Evolutionary conservation across 495 filamentous ascomycete genomes (phyloP), one percentile per base, ranked within the genome.

Genomic region (Ramalina peruviana): DNA sequence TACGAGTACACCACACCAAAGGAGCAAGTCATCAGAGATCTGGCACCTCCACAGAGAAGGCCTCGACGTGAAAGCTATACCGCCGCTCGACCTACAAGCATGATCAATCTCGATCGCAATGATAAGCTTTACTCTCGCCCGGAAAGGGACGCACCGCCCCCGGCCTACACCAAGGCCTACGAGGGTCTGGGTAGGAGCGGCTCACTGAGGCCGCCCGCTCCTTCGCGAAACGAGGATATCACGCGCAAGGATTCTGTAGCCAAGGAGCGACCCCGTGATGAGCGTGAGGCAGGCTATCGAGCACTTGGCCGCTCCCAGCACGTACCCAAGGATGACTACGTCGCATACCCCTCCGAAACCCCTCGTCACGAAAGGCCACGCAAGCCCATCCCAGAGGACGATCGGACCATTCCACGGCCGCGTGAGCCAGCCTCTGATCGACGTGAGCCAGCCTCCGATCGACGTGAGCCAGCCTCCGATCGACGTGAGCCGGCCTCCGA

Each of bases 1-100:
- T 86, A 80, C 58, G 82, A 83, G 43, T 87, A 86, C 54, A 86
- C 82, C 4, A 48, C 20, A 10, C 45, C 45, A 16, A 81, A 76
- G 23, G 76, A 80, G 9, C 71, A 76, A 54, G 82, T 86, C 51
- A 67, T 84, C 44, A 81, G 79, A 33, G 72, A 83, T 38, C 78
- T 79, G 41, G 83, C 87, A 51, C 48, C 78, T 64, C 60, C 69
- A 64, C 62, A 65, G 50, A 62, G 71, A 49, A 62, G 64, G 45
- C 65, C 68, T 44, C 67, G 63, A 37, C 59, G 68, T 15, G 71
- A 74, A 13, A 78, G 74, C 52, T 58, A 71, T 40, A 73, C 78
- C 36, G 66, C 54, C 36, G 47, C 58, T 16, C 73, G 81, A 54
- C 81, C 82, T 13, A 65, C 76, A 21, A 85, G 79, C 49, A 73